A percentile compares a stretch with the other conserved stretches of the same genome.
Conservation (phyloP, 73 alveolate genomes). For the Tetrahymena borealis region DNA sequence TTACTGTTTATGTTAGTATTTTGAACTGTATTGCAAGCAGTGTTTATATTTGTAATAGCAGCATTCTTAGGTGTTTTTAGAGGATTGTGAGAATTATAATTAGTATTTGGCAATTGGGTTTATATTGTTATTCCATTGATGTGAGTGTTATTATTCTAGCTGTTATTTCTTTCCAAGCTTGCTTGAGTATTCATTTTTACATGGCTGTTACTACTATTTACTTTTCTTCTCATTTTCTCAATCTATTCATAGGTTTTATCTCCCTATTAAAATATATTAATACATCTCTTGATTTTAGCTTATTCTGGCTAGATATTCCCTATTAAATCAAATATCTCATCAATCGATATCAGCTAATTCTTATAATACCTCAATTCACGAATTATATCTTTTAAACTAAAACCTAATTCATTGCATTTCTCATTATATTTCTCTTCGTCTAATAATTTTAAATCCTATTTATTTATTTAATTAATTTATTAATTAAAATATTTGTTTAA, state of each 20-base stretch:
- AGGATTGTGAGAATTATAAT: background rate
- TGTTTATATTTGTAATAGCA: background rate
- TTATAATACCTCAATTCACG: background rate
- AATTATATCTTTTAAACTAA: background rate
- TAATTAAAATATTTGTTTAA: background rate
- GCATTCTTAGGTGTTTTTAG: background rate
- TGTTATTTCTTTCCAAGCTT: background rate
- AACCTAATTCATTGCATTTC: background rate
- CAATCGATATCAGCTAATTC: background rate
- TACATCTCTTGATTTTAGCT: background rate
- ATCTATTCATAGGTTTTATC: background rate
- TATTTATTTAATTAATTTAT: too few species aligned
- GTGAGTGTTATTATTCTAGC: background rate
- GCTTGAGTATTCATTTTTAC: background rate
- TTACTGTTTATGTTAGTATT: background rate
- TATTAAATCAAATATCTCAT: background rate
- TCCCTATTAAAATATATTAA: background rate
- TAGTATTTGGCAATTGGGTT: background rate
- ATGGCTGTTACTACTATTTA: background rate
- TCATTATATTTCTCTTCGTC: background rate
- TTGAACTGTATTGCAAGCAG: background rate
- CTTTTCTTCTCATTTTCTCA: background rate
- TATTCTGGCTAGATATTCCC: background rate
- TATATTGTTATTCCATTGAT: background rate
- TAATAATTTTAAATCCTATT: background rate